Evolutionary conservation across 768 basidiomycete genomes (phyloP), one percentile per base, ranked within the genome.

Genomic region (Russula virescens): DNA sequence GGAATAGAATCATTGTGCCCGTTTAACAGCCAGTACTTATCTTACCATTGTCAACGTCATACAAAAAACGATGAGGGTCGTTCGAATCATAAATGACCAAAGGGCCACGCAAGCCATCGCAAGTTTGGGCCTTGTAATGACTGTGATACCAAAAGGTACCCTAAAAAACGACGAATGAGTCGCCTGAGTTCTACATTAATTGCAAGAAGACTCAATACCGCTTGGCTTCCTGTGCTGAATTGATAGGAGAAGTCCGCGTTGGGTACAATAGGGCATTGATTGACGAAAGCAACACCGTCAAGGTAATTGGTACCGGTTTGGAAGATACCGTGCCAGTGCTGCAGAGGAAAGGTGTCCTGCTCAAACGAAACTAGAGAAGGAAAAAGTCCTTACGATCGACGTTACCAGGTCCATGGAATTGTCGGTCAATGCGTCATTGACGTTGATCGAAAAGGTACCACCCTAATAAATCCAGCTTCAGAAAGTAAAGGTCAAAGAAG

Each of bases 291-390:
- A 2, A 71, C 63, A 11, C 82, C 82, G 56, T 83, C 82, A 0
- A 74, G 77, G 70, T 71, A 79, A 58, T 74, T 79, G 2, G 76
- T 75, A 6, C 66, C 60, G 0, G 66, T 65, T 67, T 82, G 81
- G 53, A 71, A 74, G 45, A 83, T 66, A 1, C 83, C 82, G 65
- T 83, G 82, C 81, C 80, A 83, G 65, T 83, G 82, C 82, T 83
- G 52, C 5, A 52, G 3, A 43, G 11, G 35, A 3, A 34, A 25
- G 2, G 26, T n/a, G 28, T 57, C 34, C 34, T 2, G 11, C 11
- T 46, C 31, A 42, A 10, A 18, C 13, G 21, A 21, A n/a, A 28
- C 23, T 23, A 25, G 49, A 21, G 25, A 16, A 9, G 64, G 4
- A 50, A 45, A 25, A 52, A 23, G 26, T 38, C 14, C 19, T 50